phyloP scores from a whole-genome alignment of 164 flowering plant genomes.

The Sextonia rubra region DNA sequence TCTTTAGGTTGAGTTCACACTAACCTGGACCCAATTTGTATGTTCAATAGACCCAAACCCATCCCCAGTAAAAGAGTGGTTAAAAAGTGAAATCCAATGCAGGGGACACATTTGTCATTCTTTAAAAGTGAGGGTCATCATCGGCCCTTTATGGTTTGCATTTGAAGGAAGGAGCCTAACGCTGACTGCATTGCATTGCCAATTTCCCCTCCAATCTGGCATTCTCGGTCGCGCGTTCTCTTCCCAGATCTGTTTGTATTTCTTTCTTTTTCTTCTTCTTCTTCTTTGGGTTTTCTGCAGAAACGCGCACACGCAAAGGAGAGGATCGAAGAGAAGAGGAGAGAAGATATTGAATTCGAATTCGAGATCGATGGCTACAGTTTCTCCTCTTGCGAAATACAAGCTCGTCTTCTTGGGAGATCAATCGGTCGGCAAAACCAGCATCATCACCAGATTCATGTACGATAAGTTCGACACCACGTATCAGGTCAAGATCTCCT shows the following conservation, averaged over 20 bases:
- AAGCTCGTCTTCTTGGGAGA: constrained; percentile 77
- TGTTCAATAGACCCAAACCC: no score
- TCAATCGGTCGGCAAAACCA: constrained; percentile 82
- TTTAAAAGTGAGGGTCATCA: no score
- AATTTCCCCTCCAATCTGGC: neutral
- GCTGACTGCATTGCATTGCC: no score
- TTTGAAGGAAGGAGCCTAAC: no score
- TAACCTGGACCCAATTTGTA: no score
- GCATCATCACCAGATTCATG: constrained; percentile 86
- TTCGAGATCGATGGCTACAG: constrained; percentile 51
- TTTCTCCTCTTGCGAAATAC: constrained; percentile 74
- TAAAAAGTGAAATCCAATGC: no score
- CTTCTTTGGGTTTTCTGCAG: neutral
- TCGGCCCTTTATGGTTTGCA: no score
- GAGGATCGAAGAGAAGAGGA: neutral
- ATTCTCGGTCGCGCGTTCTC: neutral
- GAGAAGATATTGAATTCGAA: neutral
- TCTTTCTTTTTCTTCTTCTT: neutral
- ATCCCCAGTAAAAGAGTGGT: no score
- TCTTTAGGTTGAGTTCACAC: no score
- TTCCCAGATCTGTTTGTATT: neutral
- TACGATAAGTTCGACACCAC: constrained; percentile 81
- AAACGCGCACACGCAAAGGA: no score
- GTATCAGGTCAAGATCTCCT: constrained; percentile 46
- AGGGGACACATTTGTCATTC: no score